Evolutionary conservation across 2,329 filamentous ascomycete genomes (phyloP), one percentile per base, ranked within the genome.

Genomic region (Venturia carpophila): DNA sequence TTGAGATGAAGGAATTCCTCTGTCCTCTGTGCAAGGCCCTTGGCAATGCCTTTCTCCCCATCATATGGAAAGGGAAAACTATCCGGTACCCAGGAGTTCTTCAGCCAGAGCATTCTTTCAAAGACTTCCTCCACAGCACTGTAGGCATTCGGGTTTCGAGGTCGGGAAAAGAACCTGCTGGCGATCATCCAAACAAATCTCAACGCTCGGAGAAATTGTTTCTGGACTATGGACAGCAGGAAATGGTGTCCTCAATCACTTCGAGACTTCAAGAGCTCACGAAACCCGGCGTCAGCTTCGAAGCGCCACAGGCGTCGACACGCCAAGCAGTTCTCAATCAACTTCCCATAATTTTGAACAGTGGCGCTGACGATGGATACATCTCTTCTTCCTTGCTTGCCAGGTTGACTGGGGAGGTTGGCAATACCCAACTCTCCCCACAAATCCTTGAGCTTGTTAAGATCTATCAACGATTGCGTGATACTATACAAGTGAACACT

Each of bases 21-120:
- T 99, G 94, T 70, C 94, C 94, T 1, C 81, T 99, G 0, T 99
- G 94, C 79, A 99, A 99, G 76, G 95, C 94, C 3, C 82, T 99
- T 0, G 94, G 94, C 2, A 99, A 99, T 73, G 85, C 91, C 0
- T 99, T 99, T 77, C 75, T 99, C 45, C 95, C 95, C 0, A 91
- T 99, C 67, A 87, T 96, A 45, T 99, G 94, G 94, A 95, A 92
- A 73, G 90, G 90, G 34, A 88, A 95, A 71, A 90, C 95, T 70
- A 90, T 96, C 72, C 85, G 87, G 1, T 91, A 92, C 67, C 87
- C 91, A 0, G 88, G 90, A 3, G 81, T 85, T n/a, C 78, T 97
- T 15, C 42, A 85, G 63, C 71, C 74, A 4, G 78, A 86, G 5
- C 73, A 81, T 41, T 74, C 81, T 0, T 93, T 96, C 72, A 81